phyloP scores from a whole-genome alignment of 2,329 filamentous ascomycete species.

The Conoideocrella luteorostrata region DNA sequence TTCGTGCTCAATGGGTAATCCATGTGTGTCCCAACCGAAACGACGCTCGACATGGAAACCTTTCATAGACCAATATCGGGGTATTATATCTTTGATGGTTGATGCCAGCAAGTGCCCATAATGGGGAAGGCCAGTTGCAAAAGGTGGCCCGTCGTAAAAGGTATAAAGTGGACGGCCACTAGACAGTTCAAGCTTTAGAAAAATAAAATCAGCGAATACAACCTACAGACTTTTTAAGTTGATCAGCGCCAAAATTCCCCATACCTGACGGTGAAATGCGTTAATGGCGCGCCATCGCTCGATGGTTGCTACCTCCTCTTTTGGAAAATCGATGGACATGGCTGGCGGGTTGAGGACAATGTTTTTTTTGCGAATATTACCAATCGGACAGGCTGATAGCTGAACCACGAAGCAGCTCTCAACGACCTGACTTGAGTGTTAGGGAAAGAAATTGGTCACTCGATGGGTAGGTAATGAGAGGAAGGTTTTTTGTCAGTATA shows the following conservation, averaged over 20 bases:
- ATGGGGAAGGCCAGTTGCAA: conserved; percentile 64
- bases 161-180: conserved; percentile 78
- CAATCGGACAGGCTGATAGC: background rate
- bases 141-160: conserved; percentile 87
- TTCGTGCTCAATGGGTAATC: conserved; percentile 91
- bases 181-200: conserved; percentile 63
- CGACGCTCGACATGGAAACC: conserved; percentile 85
- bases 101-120: conserved; percentile 75
- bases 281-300: conserved; percentile 85
- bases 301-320: conserved; percentile 82
- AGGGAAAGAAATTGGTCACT: background rate
- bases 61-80: conserved; percentile 96
- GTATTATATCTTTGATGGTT: conserved; percentile 96
- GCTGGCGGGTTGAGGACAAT: conserved; percentile 6
- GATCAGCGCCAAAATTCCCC: conserved; percentile 8
- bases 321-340: conserved; percentile 89
- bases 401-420: background rate
- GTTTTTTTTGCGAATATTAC: background rate
- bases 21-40: conserved; percentile 94
- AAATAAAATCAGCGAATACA: conserved; percentile 2
- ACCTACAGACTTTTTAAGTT: background rate
- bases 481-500: background rate
- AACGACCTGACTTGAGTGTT: background rate
- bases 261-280: conserved; percentile 79
- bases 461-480: background rate